phyloP scores from a whole-genome alignment of 768 basidiomycete genomes.

The Macrolepiota dolichaula region DNA sequence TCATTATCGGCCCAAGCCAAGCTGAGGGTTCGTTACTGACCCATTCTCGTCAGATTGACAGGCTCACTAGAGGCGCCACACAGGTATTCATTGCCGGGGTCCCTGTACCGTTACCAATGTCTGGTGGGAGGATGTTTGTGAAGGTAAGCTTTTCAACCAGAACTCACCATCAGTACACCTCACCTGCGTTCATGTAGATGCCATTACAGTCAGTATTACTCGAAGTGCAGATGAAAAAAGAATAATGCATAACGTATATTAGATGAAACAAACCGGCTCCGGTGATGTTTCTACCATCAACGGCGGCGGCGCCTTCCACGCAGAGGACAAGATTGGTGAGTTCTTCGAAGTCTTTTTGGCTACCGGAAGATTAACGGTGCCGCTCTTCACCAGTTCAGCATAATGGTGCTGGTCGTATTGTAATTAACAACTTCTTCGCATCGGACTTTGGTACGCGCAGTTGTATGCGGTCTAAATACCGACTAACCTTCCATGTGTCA shows the following conservation, averaged over 20 bases:
- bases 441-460: conserved; percentile 20
- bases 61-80: not conserved
- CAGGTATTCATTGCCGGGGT: conserved; percentile 26
- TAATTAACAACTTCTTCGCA: conserved; percentile 25
- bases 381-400: conserved; percentile 20
- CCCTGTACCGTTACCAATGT: conserved; percentile 27
- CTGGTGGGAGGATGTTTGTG: conserved; percentile 29
- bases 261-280: conserved; percentile 26
- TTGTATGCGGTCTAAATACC: not conserved
- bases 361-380: not conserved
- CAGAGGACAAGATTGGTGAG: conserved; percentile 24
- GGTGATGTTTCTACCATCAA: conserved; percentile 24
- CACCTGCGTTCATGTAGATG: not conserved
- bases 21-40: conserved; percentile 19
- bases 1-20: conserved; percentile 25
- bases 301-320: conserved; percentile 24
- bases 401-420: conserved; percentile 23
- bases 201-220: conserved; percentile 1
- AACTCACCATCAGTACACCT: not conserved
- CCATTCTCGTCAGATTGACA: not conserved
- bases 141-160: conserved; percentile 16
- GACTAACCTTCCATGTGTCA: not conserved
- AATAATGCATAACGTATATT: not conserved
- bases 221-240: not conserved
- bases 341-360: not conserved